Base-by-base conservation (phyloP, 1,284 basidiomycete genomes). In the Malassezia arunalokei region DNA sequence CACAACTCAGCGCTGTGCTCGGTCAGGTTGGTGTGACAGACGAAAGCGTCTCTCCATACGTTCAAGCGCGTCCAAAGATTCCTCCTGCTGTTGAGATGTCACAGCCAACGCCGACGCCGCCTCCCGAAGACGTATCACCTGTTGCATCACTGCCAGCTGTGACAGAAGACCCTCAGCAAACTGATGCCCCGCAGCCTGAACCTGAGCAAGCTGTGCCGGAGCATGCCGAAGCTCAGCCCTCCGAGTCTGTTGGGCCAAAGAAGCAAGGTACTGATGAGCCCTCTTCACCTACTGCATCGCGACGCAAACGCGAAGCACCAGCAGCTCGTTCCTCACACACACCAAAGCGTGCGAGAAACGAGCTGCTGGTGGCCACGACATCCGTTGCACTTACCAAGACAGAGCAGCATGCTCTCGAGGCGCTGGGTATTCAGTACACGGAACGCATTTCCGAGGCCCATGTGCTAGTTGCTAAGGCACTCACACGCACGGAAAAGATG, bases 401-500 rank as follows among this genome's bases (percentile, higher is more conserved):
- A 17, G 54, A 52, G 37, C 9, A 17, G 12, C 40, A 40, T n/a
- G 38, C 40, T 32, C 50, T 59, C 5, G 40, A 48, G 8, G 31
- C 42, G 9, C 43, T 59, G 11, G 37, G 40, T 8, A 32, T 51
- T 28, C n/a, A 14, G 7, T 45, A 43, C 28, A 51, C 49, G 14
- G 57, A 56, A 39, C 38, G 53, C 20, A 51, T 59, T 24, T 17
- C 39, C 20, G 44, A 53, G 24, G 54, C 54, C 15, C 51, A 47
- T 24, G 49, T 51, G 31, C 47, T 59, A 27, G 57, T 59, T 24
- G 57, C 57, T 14, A 41, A 48, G 30, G 24, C 35, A 5, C 44
- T 59, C 9, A 54, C 49, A 20, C 54, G 57, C 39, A 59, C 57
- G n/a, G 54, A 56, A 35, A 59, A 59, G 47, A 56, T 59, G 57